phyloP scores from a whole-genome alignment of 768 basidiomycete species.

The Lentinus tigrinus region DNA sequence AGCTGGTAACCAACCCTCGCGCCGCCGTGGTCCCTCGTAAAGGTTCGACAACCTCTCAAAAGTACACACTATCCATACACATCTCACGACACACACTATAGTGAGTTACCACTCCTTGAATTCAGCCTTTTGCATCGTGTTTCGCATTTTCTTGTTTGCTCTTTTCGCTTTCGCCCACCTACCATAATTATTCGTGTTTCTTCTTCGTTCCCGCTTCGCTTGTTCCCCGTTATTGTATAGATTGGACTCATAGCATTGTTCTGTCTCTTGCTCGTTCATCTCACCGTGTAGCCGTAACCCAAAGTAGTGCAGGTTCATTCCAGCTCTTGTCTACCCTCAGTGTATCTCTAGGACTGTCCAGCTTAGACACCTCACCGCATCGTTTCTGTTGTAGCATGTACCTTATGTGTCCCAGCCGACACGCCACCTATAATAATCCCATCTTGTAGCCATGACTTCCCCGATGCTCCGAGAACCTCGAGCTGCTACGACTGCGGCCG shows the following conservation, averaged over 20 bases:
- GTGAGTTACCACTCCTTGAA: not conserved
- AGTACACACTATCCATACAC: not conserved
- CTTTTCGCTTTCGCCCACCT: not conserved
- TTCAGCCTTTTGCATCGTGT: not conserved
- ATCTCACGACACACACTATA: conserved; percentile 1
- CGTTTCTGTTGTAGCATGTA: conserved; percentile 10
- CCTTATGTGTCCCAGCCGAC: not conserved
- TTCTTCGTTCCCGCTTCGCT: not conserved
- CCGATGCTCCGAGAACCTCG: not conserved
- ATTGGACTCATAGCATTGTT: not conserved
- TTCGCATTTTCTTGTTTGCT: not conserved
- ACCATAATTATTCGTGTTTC: conserved; percentile 15
- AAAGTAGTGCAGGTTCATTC: conserved; percentile 4
- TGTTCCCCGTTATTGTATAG: conserved; percentile 5
- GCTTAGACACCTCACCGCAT: not conserved
- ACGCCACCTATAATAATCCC: not conserved
- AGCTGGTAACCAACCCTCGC: conserved; percentile 9
- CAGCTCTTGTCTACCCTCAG: conserved; percentile 3
- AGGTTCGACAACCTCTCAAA: not conserved
- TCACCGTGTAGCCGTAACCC: conserved; percentile 11
- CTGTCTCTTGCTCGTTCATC: not conserved
- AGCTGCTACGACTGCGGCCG: not conserved
- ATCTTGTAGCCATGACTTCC: not conserved
- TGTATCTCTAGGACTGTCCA: conserved; percentile 17
- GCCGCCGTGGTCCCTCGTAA: conserved; percentile 9